These are phyloP conservation scores for Viola odorata DNA, from an alignment of 345 rosid species.

Conservation along the genomic window DNA sequence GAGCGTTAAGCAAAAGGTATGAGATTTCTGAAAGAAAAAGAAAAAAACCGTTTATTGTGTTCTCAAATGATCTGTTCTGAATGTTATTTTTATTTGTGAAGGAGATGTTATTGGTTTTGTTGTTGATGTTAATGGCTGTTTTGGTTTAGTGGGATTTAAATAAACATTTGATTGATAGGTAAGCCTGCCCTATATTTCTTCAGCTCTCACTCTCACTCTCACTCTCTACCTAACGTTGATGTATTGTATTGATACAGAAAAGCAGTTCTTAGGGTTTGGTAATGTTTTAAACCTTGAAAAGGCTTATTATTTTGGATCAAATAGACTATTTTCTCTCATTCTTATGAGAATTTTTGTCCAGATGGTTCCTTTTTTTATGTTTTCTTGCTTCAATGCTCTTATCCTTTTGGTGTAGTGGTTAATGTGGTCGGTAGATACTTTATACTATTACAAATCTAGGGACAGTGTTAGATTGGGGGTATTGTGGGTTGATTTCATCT, in stretches of 20 bases:
- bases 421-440: background rate
- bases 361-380: background rate
- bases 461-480: background rate
- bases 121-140: conserved; percentile 3
- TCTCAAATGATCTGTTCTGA: conserved; percentile 15
- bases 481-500: background rate
- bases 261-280: conserved; percentile 4
- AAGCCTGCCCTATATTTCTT: conserved; percentile 1
- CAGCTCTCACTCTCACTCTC: background rate
- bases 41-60: background rate
- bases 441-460: background rate
- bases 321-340: background rate
- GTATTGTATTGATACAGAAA: background rate
- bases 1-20: background rate
- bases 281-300: background rate
- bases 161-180: conserved; percentile 15
- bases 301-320: conserved; percentile 2
- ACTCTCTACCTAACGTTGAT: conserved; percentile 13
- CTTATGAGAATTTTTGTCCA: background rate
- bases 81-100: conserved; percentile 1
- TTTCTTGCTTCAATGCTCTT: background rate
- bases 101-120: conserved; percentile 1
- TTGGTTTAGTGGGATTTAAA: conserved; percentile 2
- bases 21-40: background rate
- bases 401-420: background rate